Conservation (phyloP, 2,329 filamentous ascomycete species). For the Fusarium sororula region DNA sequence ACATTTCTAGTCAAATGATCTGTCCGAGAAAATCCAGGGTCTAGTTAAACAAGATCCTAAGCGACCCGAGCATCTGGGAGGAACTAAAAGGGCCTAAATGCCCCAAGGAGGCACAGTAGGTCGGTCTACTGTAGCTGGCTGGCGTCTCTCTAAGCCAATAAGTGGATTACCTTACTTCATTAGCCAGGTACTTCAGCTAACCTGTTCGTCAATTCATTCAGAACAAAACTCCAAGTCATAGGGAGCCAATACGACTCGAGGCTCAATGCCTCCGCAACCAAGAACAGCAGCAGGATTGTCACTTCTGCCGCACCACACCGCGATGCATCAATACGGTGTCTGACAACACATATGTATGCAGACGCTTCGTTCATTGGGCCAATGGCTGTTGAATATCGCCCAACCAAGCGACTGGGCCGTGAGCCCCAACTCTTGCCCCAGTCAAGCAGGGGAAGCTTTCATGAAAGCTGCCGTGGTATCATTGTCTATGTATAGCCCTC, state of each 20-base stretch:
- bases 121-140: constrained; percentile 26
- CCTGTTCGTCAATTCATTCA: constrained; percentile 26
- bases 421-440: constrained; percentile 19
- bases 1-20: constrained; percentile 40
- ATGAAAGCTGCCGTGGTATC: constrained; percentile 3
- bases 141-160: constrained; percentile 33
- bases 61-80: constrained; percentile 52
- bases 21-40: constrained; percentile 43
- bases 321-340: constrained; percentile 36
- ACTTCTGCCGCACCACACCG: constrained; percentile 24
- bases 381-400: constrained; percentile 26
- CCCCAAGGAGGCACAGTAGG: constrained; percentile 47
- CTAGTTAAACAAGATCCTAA: constrained; percentile 50
- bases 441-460: constrained; percentile 24
- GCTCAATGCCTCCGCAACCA: constrained; percentile 3
- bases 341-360: constrained; percentile 38
- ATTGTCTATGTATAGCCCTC: neutral
- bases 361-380: constrained; percentile 21
- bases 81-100: constrained; percentile 50
- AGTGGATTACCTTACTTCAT: constrained; percentile 30
- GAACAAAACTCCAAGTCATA: constrained; percentile 14
- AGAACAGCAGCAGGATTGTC: constrained; percentile 15
- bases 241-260: constrained; percentile 14
- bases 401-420: constrained; percentile 37
- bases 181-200: constrained; percentile 37